Percentiles rank a stretch among this genome's conserved stretches.
phyloP scores from a whole-genome alignment of 176 grass and related monocot genomes.

The Avena insularis region DNA sequence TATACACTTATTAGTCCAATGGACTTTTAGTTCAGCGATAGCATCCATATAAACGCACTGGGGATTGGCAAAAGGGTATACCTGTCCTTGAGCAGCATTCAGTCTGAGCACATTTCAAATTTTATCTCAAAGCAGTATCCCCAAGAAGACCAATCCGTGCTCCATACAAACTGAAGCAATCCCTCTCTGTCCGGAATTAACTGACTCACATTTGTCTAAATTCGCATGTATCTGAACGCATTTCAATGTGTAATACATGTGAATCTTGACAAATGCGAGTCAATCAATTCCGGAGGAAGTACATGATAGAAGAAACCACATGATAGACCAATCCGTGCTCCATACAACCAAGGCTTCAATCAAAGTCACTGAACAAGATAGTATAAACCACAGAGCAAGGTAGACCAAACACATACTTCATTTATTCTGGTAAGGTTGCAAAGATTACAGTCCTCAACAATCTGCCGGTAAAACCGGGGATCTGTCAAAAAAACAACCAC shows the following conservation, averaged over 20 bases:
- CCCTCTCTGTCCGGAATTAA: too few species aligned
- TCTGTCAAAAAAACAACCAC: conserved; percentile 80
- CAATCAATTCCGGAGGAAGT: too few species aligned
- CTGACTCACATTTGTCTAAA: too few species aligned
- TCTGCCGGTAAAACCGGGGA: conserved; percentile 72
- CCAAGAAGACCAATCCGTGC: background rate
- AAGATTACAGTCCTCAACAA: conserved; percentile 73
- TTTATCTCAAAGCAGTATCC: background rate
- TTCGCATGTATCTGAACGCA: too few species aligned
- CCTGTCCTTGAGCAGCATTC: background rate
- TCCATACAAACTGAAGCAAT: too few species aligned
- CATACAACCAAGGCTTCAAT: background rate
- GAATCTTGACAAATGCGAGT: too few species aligned
- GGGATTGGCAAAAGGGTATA: background rate
- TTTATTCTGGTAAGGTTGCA: conserved; percentile 69
- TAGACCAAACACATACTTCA: conserved; percentile 53
- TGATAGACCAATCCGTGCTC: background rate
- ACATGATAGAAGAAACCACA: too few species aligned
- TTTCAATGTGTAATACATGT: too few species aligned
- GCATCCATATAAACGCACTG: background rate
- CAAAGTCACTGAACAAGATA: background rate
- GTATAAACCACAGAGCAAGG: background rate
- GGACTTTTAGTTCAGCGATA: background rate
- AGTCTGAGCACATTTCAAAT: background rate
- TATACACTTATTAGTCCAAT: too few species aligned